Evolutionary conservation across 441 rosid species (phyloP), one percentile per base, ranked within the genome.

Genomic region (Manihot esculenta): DNA sequence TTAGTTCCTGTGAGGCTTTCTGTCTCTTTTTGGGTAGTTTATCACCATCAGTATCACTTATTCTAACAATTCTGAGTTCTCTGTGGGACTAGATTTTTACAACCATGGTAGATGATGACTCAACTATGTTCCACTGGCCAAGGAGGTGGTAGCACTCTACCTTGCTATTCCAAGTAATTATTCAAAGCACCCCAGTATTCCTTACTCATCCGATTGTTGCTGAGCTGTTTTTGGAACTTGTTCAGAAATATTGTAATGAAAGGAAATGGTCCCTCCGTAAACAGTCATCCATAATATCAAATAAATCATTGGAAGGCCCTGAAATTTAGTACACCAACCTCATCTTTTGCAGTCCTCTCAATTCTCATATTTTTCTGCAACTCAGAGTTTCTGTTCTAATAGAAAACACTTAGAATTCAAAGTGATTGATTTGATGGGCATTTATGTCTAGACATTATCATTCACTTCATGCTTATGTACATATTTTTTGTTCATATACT

Each of bases 41-140:
- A 10, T 62, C 42, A 14, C 6, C 27, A 7, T 8, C 21, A 24
- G 5, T 24, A 26, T 26, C 27, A 56, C 4, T 33, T 9, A 42
- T 44, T 13, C 68, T 74, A 61, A 74, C 68, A 44, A 53, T 35
- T 20, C 77, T 67, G 77, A 63, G 9, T 26, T 59, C 44, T 38
- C 4, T 13, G 42, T 27, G 11, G 61, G 51, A 35, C 30, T 20
- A 44, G 67, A 24, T 68, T 68, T 21, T 33, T 54, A 17, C 23
- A 51, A 15, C 63, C 24, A 4, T 11, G 17, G 33, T 38, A 42
- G 70, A n/a, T 21, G 57, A 14, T 0, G n/a, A n/a, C 9, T 24
- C 10, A 48, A 35, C 13, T 27, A 14, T 13, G 3, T 54, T n/a
- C 23, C 17, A 45, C 48, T 7, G 64, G 38, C 55, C 48, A n/a